These are phyloP conservation scores for Salix dunnii DNA, from an alignment of 345 rosid genomes.

Conservation along the genomic window DNA sequence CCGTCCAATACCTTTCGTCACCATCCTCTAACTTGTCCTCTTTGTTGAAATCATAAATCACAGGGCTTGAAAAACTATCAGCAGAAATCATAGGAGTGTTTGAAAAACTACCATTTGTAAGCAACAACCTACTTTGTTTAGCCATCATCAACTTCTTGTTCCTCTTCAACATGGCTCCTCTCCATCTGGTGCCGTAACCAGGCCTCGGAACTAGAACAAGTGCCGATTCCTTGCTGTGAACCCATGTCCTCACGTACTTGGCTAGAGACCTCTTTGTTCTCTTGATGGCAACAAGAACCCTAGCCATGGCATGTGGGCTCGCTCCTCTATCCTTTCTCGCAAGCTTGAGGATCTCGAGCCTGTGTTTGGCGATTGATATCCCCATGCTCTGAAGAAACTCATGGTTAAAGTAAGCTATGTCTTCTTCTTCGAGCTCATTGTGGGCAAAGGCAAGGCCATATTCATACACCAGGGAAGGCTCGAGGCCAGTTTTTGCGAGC, in stretches of 20 bases:
- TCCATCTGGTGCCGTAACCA: constrained; percentile 47
- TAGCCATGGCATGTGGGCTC: constrained; percentile 37
- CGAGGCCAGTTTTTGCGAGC: constrained; percentile 75
- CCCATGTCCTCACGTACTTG: constrained; percentile 46
- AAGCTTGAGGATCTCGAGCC: constrained; percentile 89
- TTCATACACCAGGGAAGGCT: constrained; percentile 71
- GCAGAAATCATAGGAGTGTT: constrained; percentile 34
- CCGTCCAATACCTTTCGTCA: constrained; percentile 47
- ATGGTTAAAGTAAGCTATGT: constrained; percentile 74
- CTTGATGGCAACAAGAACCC: constrained; percentile 55
- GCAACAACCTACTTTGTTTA: constrained; percentile 51
- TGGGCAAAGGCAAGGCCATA: constrained; percentile 70
- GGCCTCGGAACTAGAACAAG: constrained; percentile 48
- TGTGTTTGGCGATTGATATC: constrained; percentile 85
- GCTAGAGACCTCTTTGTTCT: constrained; percentile 52
- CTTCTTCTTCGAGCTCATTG: constrained; percentile 87
- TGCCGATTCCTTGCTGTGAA: constrained; percentile 45
- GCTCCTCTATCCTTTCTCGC: constrained; percentile 48
- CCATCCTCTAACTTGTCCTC: constrained; percentile 37
- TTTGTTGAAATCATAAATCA: constrained; percentile 37
- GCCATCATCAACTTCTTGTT: constrained; percentile 44
- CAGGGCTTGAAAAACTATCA: constrained; percentile 51
- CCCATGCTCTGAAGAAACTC: constrained; percentile 98
- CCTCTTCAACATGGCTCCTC: constrained; percentile 65
- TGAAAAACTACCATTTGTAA: constrained; percentile 47